Base-by-base conservation (phyloP, 2,329 filamentous ascomycete genomes). In the Microascus cirrosus region DNA sequence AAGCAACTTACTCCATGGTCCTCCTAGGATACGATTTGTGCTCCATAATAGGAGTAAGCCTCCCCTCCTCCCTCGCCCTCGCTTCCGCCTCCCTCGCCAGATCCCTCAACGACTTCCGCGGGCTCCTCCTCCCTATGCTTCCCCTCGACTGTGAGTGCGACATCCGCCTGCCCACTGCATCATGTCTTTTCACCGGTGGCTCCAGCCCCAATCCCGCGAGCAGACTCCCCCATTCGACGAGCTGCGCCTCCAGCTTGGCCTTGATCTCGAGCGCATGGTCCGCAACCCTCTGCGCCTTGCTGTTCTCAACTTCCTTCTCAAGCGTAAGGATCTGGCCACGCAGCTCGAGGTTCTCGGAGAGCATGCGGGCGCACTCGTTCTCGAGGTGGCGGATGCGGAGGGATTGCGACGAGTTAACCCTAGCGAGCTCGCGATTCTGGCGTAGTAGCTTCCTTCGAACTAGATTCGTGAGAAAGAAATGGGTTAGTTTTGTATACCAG, bases 371-470 rank as follows among this genome's bases (percentile, higher is more conserved):
- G 61, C 83, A 85, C 70, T 95, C 88, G 67, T 85, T 83, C 67
- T 93, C 89, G 59, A 94, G 79, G 62, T 78, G 82, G 60, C 89
- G 84, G 65, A 94, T 92, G 63, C 86, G 85, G 35, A 90, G 77
- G 35, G 87, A 88, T 69, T 92, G 87, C 55, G 81, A 79, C 25
- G 89, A 90, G 72, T 95, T 94, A 65, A 80, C 83, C 68, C 85
- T 84, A 61, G 89, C 89, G 62, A 94, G 86, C 66, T 94, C 89
- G 71, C 88, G 82, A 69, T 95, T 95, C 69, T 94, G 90, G 58
- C 89, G 82, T 65, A 92, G 76, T 67, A 92, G 90, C 68, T 87
- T 85, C 66, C 86, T 82, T 69, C 89, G 88, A 60, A 93, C 88
- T 92, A 65, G 36, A 51, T 50, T n/a, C 54, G 36, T 48, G 42